These are phyloP conservation scores for Elsinoe ampelina DNA, from an alignment of 2,329 filamentous ascomycete species.

Conservation along the genomic window DNA sequence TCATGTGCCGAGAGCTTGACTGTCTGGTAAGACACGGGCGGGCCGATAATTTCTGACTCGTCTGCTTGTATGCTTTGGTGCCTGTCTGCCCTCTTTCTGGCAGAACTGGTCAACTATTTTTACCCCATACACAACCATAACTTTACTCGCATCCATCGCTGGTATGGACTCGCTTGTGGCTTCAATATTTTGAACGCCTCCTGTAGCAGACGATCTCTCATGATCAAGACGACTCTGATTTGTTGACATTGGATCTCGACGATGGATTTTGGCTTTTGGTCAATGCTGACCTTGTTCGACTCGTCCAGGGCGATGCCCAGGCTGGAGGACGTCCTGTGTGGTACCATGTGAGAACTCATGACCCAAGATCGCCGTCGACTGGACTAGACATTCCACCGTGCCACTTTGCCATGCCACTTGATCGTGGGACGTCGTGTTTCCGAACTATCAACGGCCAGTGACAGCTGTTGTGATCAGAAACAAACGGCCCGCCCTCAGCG, in stretches of 20 bases:
- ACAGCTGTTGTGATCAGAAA: slow-evolving; percentile 10
- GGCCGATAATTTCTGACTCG: neutral
- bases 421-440: neutral
- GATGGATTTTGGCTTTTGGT: slow-evolving; percentile 3
- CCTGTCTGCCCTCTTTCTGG: neutral
- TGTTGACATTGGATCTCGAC: neutral
- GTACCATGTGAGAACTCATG: neutral
- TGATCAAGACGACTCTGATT: neutral
- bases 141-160: neutral
- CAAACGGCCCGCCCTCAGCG: slow-evolving; percentile 1
- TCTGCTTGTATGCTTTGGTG: too few relatives aligned
- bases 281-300: neutral
- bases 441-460: slow-evolving; percentile 1
- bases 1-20: slow-evolving; percentile 1
- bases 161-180: neutral
- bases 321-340: slow-evolving; percentile 1
- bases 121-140: neutral
- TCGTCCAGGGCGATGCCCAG: neutral
- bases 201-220: neutral
- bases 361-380: neutral
- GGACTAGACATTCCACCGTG: neutral
- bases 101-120: slow-evolving; percentile 1
- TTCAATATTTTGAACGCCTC: slow-evolving; percentile 1
- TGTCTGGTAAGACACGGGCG: neutral
- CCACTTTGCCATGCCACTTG: neutral